Base-by-base conservation (phyloP, 106 monocot species). In the Triglochin maritima region DNA sequence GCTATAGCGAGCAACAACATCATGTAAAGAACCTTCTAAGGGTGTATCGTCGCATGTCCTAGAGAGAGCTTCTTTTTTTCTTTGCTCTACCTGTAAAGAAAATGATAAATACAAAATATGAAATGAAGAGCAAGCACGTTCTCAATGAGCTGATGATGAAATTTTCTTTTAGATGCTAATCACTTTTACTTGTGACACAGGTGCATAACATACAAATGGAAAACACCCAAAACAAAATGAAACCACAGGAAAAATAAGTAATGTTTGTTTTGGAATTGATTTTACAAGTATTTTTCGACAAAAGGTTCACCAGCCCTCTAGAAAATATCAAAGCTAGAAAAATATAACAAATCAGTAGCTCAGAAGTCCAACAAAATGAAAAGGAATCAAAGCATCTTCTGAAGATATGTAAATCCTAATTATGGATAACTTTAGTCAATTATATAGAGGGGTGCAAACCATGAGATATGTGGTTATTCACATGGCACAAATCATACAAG, bases 41-140 rank as follows among this genome's bases (percentile, higher is more conserved):
- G 70, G 66, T 67, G 78, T 55, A 43, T 96, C 88, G 50, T 96
- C 96, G 67, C 43, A 60, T 74, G 78, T 66, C 50, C 63, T 80
- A 66, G 79, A 83, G 44, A 96, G 69, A 70, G 96, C 83, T 71
- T 91, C 96, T 71, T 91, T 91, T 62, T 69, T 81, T 72, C 96
- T 88, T 82, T 82, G 71, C 73, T 96, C 96, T 60, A 96, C 91
- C 96, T 96, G 59, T 50, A 69, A 44, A 44, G 7, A 69, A 46
- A 11, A 69, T 56, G 10, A 58, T 3, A 11, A 45, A 46, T 7
- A 49, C 57, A 57, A 17, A 57, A 57, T 16, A 57, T 0, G 15
- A 6, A 57, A 6, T 43, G 12, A 62, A 44, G 2, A 44, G 6
- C 7, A 64, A 14, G 11, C 14, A 64, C 47, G 47, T 8, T 48